phyloP scores from a whole-genome alignment of 768 basidiomycete species.

The Leccinum barrowsii region DNA sequence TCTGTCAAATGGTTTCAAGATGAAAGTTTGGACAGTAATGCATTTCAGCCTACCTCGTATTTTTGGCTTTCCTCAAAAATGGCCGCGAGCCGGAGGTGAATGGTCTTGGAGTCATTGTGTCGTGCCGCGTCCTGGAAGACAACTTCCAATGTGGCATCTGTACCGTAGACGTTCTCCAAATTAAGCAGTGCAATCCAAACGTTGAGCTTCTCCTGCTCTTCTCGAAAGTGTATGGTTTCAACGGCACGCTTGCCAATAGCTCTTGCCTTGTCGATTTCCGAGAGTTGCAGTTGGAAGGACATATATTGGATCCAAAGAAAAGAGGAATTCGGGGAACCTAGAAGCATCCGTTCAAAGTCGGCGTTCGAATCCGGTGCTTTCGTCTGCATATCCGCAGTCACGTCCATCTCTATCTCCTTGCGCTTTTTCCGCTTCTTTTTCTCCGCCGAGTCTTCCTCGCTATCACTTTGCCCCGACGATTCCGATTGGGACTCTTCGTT shows the following conservation, averaged over 20 bases:
- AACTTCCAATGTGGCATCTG: slow-evolving; percentile 71
- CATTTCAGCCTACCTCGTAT: slow-evolving; percentile 51
- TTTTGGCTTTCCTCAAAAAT: slow-evolving; percentile 86
- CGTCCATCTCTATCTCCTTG: slow-evolving; percentile 72
- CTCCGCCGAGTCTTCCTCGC: slow-evolving; percentile 18
- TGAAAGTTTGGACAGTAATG: not conserved
- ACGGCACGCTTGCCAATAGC: slow-evolving; percentile 83
- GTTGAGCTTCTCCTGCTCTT: slow-evolving; percentile 94
- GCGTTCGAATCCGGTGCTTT: slow-evolving; percentile 85
- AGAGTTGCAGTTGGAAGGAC: slow-evolving; percentile 97
- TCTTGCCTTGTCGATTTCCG: slow-evolving; percentile 92
- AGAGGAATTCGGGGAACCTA: slow-evolving; percentile 95
- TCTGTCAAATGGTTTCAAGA: slow-evolving; percentile 43
- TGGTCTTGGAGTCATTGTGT: slow-evolving; percentile 88
- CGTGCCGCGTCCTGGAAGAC: slow-evolving; percentile 87
- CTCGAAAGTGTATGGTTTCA: slow-evolving; percentile 86
- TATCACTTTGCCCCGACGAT: slow-evolving; percentile 43
- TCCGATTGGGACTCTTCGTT: slow-evolving; percentile 40
- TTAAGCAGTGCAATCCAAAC: slow-evolving; percentile 97
- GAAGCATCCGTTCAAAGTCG: slow-evolving; percentile 90
- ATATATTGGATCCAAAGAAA: slow-evolving; percentile 99
- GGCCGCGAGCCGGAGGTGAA: slow-evolving; percentile 79
- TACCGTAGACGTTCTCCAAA: slow-evolving; percentile 90
- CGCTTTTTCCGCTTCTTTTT: slow-evolving; percentile 67
- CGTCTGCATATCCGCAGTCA: slow-evolving; percentile 85